Base-by-base conservation (phyloP, 2,329 filamentous ascomycete genomes). In the Fusarium hostae region DNA sequence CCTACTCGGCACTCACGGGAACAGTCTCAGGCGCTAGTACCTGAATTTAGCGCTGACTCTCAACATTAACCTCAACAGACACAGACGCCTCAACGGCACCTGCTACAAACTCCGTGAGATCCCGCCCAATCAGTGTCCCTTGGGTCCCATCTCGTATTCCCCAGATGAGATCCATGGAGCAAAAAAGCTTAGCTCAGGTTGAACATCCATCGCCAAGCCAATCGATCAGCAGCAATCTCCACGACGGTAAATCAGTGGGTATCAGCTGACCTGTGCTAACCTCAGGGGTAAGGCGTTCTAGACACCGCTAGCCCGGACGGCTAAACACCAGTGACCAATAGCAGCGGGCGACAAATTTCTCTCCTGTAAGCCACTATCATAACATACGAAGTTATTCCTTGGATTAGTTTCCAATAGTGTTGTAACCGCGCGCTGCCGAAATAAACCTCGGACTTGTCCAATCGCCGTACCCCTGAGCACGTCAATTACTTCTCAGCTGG, bases 21-120 rank as follows among this genome's bases (percentile, higher is more conserved):
- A n/a, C n/a, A n/a, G 26, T 34, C 28, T 45, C 30, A 32, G 26
- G 2, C 26, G 37, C 51, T 43, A 44, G 54, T 56, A 48, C 54
- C 54, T 56, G 54, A 35, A n/a, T 48, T 39, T 56, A 56, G 40
- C 52, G 52, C 52, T 47, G 52, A 47, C 48, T 24, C 39, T 47
- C 11, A 20, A 56, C 10, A 34, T 45, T 47, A 34, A 45, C 10
- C 22, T 30, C 37, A 24, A 44, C 18, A 47, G 47, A 56, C 28
- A 48, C 22, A 26, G 22, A 35, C 39, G 52, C 54, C 54, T 56
- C 54, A 56, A 34, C 40, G 52, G 39, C 22, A 32, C 22, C n/a
- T 28, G 28, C 52, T 11, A 37, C 48, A 24, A 13, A 2, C 16
- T 34, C n/a, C 15, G 10, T 9, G 1, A 3, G 20, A 55, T n/a